phyloP scores from a whole-genome alignment of 768 basidiomycete species.

The Tulasnella sp. region DNA sequence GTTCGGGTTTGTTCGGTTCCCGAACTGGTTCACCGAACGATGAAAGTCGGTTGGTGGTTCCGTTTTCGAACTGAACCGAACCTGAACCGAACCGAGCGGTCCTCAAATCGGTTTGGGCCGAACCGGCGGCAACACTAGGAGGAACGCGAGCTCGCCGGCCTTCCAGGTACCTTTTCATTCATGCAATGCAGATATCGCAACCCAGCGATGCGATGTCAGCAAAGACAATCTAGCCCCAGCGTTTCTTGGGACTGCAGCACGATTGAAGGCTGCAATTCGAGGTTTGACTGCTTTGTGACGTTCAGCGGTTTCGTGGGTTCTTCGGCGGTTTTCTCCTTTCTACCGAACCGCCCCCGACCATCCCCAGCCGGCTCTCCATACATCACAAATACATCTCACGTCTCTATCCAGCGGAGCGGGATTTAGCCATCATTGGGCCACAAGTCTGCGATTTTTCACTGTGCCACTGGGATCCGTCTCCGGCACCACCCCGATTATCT shows the following conservation, averaged over 20 bases:
- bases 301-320: not conserved
- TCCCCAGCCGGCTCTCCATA: not conserved
- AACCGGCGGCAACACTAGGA: too few relatives aligned
- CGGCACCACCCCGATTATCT: not conserved
- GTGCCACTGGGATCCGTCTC: not conserved
- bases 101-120: too few relatives aligned
- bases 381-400: not conserved
- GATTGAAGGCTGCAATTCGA: not conserved
- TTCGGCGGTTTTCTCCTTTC: not conserved
- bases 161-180: too few relatives aligned
- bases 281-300: not conserved
- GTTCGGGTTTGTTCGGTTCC: too few relatives aligned
- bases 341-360: not conserved
- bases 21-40: too few relatives aligned
- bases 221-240: not conserved
- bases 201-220: not conserved
- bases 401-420: not conserved
- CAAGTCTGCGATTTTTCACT: not conserved
- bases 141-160: too few relatives aligned
- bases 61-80: too few relatives aligned
- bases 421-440: not conserved
- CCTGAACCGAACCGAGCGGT: too few relatives aligned
- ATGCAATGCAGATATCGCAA: too few relatives aligned
- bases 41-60: too few relatives aligned
- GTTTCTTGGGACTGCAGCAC: not conserved